phyloP scores from a whole-genome alignment of 2,329 filamentous ascomycete genomes.

The Beauveria varroae region DNA sequence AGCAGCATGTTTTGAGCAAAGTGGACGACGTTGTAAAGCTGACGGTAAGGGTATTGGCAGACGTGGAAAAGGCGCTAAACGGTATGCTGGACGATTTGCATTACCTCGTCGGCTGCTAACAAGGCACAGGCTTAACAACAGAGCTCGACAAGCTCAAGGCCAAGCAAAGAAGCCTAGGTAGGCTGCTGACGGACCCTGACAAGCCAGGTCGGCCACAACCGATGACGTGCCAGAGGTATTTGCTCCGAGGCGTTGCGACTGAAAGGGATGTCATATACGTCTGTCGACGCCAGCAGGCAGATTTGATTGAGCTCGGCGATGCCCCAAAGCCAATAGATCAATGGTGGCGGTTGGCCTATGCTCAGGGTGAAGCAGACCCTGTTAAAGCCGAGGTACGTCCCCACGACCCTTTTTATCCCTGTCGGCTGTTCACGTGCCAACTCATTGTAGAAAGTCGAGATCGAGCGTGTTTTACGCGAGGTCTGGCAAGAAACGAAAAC shows the following conservation, averaged over 20 bases:
- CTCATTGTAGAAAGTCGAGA: conserved; percentile 35
- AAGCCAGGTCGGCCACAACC: conserved; percentile 28
- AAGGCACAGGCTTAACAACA: conserved; percentile 20
- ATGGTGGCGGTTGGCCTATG: conserved; percentile 49
- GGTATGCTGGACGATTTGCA: conserved; percentile 23
- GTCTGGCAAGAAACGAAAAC: conserved; percentile 41
- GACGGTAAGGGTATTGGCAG: conserved; percentile 26
- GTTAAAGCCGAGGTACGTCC: conserved; percentile 40
- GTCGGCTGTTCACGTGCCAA: conserved; percentile 15
- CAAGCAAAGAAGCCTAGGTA: conserved; percentile 31
- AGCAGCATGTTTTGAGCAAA: conserved; percentile 22
- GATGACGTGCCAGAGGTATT: conserved; percentile 38
- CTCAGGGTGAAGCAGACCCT: conserved; percentile 28
- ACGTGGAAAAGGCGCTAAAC: conserved; percentile 26
- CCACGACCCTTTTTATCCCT: neutral
- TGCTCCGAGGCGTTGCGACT: conserved; percentile 44
- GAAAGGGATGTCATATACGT: conserved; percentile 41
- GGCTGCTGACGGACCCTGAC: conserved; percentile 31
- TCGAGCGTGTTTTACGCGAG: conserved; percentile 36
- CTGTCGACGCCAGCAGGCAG: conserved; percentile 34
- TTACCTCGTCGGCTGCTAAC: conserved; percentile 15
- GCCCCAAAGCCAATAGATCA: conserved; percentile 32
- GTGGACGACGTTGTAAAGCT: conserved; percentile 27
- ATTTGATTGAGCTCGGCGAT: conserved; percentile 36
- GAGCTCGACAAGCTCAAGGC: conserved; percentile 25